These are phyloP conservation scores for Scheffersomyces lignicola DNA, from an alignment of 1,139 yeast genomes.

Conservation along the genomic window DNA sequence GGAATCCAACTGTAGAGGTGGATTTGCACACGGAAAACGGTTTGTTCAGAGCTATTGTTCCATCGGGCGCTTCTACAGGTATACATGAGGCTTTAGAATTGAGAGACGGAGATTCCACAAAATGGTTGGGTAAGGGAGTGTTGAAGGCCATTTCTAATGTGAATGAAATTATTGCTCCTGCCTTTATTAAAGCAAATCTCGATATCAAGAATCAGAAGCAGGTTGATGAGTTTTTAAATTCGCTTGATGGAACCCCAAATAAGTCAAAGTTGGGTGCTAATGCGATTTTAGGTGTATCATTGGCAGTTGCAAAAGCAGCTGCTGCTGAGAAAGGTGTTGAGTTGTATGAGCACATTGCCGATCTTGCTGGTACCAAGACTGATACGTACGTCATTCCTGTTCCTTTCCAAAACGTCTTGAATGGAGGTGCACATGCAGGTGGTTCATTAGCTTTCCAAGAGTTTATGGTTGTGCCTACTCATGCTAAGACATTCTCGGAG, in stretches of 20 bases:
- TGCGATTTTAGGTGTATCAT: constrained; percentile 92
- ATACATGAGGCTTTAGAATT: constrained; percentile 92
- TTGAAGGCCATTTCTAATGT: constrained; percentile 89
- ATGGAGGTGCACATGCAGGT: constrained; percentile 99
- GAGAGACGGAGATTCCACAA: constrained; percentile 90
- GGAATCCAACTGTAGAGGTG: constrained; percentile 97
- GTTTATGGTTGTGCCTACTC: constrained; percentile 96
- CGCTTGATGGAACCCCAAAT: constrained; percentile 91
- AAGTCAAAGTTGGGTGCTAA: constrained; percentile 94
- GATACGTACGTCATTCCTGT: constrained; percentile 84
- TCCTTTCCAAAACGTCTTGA: constrained; percentile 95
- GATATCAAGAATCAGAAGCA: constrained; percentile 78
- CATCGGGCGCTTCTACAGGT: constrained; percentile 98
- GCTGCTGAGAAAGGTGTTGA: constrained; percentile 89
- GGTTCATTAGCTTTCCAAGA: constrained; percentile 98
- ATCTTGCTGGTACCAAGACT: constrained; percentile 58
- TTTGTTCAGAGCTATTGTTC: constrained; percentile 87
- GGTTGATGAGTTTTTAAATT: constrained; percentile 73
- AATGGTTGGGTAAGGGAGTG: constrained; percentile 97
- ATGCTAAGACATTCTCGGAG: constrained; percentile 84
- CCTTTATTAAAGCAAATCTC: constrained; percentile 68
- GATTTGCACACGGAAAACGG: constrained; percentile 86
- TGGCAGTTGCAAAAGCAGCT: constrained; percentile 92
- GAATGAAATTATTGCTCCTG: constrained; percentile 87
- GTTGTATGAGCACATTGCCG: constrained; percentile 81